Evolutionary conservation across 139 green algal species (phyloP).

Genomic region (Coelastrella sp.): DNA sequence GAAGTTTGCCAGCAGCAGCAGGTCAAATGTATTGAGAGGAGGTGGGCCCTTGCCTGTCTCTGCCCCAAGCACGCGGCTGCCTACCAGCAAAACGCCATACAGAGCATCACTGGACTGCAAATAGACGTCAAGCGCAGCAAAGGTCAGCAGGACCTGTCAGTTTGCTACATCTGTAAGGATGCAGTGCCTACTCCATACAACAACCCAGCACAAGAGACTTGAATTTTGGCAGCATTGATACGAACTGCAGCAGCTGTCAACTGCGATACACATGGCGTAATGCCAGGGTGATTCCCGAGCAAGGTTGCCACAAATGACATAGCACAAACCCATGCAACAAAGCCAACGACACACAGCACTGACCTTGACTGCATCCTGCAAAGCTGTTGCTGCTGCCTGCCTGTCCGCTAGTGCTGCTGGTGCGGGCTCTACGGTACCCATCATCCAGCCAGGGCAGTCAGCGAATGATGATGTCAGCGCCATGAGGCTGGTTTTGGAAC

Average conservation of each 20-base stretch:
- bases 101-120: slow-evolving; percentile 54
- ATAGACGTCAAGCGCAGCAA: too few species aligned
- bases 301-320: too few species aligned
- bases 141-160: too few species aligned
- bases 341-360: neutral
- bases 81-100: slow-evolving; percentile 65
- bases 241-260: neutral
- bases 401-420: slow-evolving; percentile 63
- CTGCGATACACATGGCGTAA: too few species aligned
- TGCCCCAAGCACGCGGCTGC: slow-evolving; percentile 47
- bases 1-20: slow-evolving; percentile 85
- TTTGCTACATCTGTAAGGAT: too few species aligned
- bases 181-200: too few species aligned
- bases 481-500: slow-evolving; percentile 21
- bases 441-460: slow-evolving; percentile 63
- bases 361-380: slow-evolving; percentile 73
- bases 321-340: neutral
- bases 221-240: too few species aligned
- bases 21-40: slow-evolving; percentile 73
- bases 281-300: too few species aligned
- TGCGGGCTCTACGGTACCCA: slow-evolving; percentile 63
- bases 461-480: slow-evolving; percentile 40
- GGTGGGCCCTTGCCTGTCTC: slow-evolving; percentile 26
- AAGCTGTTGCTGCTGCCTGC: slow-evolving; percentile 40
- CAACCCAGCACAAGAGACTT: too few species aligned